Conservation (phyloP, 768 basidiomycete genomes). For the Termitomyces bulborhizus region DNA sequence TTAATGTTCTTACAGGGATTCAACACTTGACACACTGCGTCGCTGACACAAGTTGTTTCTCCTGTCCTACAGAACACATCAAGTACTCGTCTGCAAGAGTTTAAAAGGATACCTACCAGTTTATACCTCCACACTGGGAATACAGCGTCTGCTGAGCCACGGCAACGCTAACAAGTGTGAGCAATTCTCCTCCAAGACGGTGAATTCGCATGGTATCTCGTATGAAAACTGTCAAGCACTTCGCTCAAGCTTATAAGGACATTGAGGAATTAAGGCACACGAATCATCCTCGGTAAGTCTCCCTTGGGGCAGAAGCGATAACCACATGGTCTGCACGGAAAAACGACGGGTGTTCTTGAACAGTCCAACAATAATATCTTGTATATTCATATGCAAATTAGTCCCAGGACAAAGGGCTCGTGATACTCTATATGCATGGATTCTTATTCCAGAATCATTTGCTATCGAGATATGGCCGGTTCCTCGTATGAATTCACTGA, state of each 20-base stretch:
- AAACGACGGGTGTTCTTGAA: slow-evolving; percentile 17
- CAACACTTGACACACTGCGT: slow-evolving; percentile 34
- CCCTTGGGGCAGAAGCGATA: slow-evolving; percentile 1
- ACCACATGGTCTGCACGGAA: slow-evolving; percentile 14
- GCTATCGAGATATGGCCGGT: not conserved
- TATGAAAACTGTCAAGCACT: not conserved
- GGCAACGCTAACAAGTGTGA: slow-evolving; percentile 18
- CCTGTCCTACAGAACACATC: slow-evolving; percentile 32
- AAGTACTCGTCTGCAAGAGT: not conserved
- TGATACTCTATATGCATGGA: not conserved
- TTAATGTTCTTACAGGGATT: slow-evolving; percentile 34
- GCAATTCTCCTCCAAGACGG: slow-evolving; percentile 14
- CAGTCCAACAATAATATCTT: not conserved
- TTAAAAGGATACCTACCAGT: slow-evolving; percentile 29
- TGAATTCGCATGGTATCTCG: slow-evolving; percentile 7
- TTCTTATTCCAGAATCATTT: not conserved
- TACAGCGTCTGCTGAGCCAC: slow-evolving; percentile 35
- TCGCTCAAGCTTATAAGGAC: slow-evolving; percentile 3
- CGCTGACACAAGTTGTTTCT: slow-evolving; percentile 40
- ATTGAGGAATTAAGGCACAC: not conserved
- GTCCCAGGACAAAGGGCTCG: not conserved
- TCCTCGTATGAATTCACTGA: not conserved
- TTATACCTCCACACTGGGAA: slow-evolving; percentile 44
- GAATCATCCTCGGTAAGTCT: slow-evolving; percentile 9
- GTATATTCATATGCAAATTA: not conserved